A percentile compares a stretch with the other conserved stretches of the same genome.
Conservation (phyloP, 2,329 filamentous ascomycete species). For the Didymella exigua region DNA sequence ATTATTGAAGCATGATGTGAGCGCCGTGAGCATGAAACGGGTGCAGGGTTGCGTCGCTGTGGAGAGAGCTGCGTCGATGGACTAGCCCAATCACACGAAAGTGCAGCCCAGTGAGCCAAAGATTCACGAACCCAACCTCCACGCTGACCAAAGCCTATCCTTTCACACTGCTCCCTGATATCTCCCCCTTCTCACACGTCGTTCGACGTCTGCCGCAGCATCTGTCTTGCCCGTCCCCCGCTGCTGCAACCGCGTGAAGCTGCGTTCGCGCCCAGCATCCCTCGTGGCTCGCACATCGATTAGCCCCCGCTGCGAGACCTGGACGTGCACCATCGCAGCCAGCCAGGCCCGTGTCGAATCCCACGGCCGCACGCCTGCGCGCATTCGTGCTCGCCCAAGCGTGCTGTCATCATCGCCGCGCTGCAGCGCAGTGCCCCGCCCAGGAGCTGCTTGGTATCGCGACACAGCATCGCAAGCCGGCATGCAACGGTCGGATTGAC, state of each 20-base stretch:
- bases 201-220: slow-evolving; percentile 2
- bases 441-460: slow-evolving; percentile 11
- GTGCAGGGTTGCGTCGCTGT: slow-evolving; percentile 15
- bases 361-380: slow-evolving; percentile 18
- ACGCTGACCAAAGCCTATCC: slow-evolving; percentile 17
- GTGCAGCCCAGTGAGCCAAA: slow-evolving; percentile 17
- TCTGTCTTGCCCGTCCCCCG: slow-evolving; percentile 6
- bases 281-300: slow-evolving; percentile 22
- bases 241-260: slow-evolving; percentile 16
- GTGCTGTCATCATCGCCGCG: slow-evolving; percentile 13
- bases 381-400: slow-evolving; percentile 5
- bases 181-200: background rate
- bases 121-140: slow-evolving; percentile 19
- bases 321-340: slow-evolving; percentile 17
- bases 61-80: slow-evolving; percentile 17
- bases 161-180: slow-evolving; percentile 8
- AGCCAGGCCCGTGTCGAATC: slow-evolving; percentile 21
- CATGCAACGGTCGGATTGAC: slow-evolving; percentile 42
- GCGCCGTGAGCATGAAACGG: slow-evolving; percentile 12
- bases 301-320: slow-evolving; percentile 21
- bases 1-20: slow-evolving; percentile 3
- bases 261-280: slow-evolving; percentile 15
- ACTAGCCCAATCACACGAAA: slow-evolving; percentile 13
- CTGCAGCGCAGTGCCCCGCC: slow-evolving; percentile 19
- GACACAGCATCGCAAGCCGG: slow-evolving; percentile 26